Evolutionary conservation across 1,284 basidiomycete genomes (phyloP), one percentile per base, ranked within the genome.

Genomic region (Inonotus hispidus): DNA sequence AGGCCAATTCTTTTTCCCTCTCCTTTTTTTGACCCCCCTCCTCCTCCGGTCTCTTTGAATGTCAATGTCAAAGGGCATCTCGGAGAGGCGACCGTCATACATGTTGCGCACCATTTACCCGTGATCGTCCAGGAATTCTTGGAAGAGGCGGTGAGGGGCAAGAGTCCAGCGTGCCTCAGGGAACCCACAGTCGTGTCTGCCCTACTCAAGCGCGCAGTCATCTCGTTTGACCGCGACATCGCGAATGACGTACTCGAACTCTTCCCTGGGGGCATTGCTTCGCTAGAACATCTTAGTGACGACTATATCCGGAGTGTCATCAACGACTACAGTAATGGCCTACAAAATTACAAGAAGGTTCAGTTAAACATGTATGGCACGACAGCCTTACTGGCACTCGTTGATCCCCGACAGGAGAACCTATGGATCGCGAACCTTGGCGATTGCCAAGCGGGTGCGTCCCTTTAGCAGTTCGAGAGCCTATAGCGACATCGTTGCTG

Each of bases 91-190:
- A 63, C 62, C 0, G 87, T 86, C 10, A 81, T 83, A 65, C 84
- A 88, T 65, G 83, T 85, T 59, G 81, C 83, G 41, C 75, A 82
- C 66, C 83, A 87, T 68, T 75, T 88, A 60, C 86, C 85, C 55
- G 83, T 85, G 66, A 87, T 88, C 68, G 77, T 87, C 38, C 78
- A 77, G 39, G 76, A 85, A 64, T 82, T 81, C 66, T 71, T 88
- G 32, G 74, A 77, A 58, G 77, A 77, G 23, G 19, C 71, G n/a
- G 23, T 43, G 41, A 49, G 60, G 72, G 45, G 69, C 71, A 52
- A 71, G 77, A 45, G 70, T 69, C 21, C 74, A 73, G 62, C 49
- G 68, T 72, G 61, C 62, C 67, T 50, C 66, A 76, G 52, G n/a
- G 21, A 59, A 4, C 62, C 45, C 72, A 76, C 56, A 69, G 53